Conservation (phyloP, 345 rosid genomes). For the Clarkia xantiana region DNA sequence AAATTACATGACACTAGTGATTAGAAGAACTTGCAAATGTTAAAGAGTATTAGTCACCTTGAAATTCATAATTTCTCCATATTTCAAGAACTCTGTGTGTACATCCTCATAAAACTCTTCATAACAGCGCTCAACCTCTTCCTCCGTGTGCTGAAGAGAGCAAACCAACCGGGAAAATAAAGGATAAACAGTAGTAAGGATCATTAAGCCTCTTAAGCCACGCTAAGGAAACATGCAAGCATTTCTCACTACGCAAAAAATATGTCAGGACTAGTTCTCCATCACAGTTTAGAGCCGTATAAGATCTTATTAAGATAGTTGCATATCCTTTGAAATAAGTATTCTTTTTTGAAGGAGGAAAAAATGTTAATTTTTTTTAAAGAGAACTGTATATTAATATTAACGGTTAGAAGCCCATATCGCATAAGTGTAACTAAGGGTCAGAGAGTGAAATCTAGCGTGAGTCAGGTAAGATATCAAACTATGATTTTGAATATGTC, state of each 20-base stretch:
- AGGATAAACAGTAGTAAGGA: background rate
- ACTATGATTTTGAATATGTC: too few species aligned
- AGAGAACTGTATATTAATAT: background rate
- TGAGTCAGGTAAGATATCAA: too few species aligned
- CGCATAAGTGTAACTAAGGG: too few species aligned
- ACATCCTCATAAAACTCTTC: conserved; percentile 98
- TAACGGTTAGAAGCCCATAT: too few species aligned
- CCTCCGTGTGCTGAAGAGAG: conserved; percentile 69
- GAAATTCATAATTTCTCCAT: conserved; percentile 86
- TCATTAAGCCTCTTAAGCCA: background rate
- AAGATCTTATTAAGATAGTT: background rate
- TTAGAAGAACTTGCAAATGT: too few species aligned
- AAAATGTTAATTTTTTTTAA: background rate
- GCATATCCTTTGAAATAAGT: background rate
- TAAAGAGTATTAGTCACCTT: conserved; percentile 51
- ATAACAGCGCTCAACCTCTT: conserved; percentile 65
- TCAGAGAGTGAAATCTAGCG: too few species aligned
- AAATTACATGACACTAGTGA: too few species aligned
- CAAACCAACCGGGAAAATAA: conserved; percentile 9
- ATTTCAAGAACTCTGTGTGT: conserved; percentile 91
- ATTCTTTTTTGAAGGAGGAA: too few species aligned
- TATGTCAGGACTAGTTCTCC: too few species aligned
- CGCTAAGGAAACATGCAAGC: background rate
- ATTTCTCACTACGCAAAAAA: too few species aligned
- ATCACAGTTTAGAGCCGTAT: background rate